Conservation (phyloP, 2,329 filamentous ascomycete species). For the Xylariaceae sp. region DNA sequence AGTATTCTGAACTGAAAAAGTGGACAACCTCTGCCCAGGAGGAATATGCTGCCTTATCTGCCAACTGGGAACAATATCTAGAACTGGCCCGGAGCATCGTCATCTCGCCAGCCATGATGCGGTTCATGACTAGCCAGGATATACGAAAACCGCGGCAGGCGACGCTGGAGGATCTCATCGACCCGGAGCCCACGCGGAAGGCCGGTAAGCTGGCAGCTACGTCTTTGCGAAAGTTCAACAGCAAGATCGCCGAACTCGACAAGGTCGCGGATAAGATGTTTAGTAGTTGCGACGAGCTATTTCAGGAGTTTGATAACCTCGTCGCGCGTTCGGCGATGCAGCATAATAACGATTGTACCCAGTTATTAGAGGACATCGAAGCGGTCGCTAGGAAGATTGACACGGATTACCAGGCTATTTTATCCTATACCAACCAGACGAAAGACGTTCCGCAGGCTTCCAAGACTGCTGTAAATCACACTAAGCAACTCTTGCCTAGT, state of each 20-base stretch:
- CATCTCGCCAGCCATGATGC: conserved; percentile 67
- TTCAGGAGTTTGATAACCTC: conserved; percentile 64
- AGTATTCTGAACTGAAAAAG: conserved; percentile 69
- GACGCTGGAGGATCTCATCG: conserved; percentile 75
- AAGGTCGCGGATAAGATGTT: conserved; percentile 63
- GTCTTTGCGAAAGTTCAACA: conserved; percentile 61
- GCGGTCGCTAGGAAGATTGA: conserved; percentile 84
- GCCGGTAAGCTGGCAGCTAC: conserved; percentile 68
- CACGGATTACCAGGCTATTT: conserved; percentile 79
- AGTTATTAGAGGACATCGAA: conserved; percentile 82
- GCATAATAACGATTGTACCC: conserved; percentile 64
- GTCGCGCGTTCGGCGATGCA: conserved; percentile 57
- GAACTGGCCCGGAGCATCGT: conserved; percentile 65
- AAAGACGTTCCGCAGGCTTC: conserved; percentile 63
- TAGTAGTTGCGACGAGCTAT: conserved; percentile 61
- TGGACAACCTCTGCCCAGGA: conserved; percentile 70
- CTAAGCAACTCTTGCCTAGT: conserved; percentile 62
- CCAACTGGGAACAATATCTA: conserved; percentile 70
- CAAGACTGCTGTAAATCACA: conserved; percentile 65
- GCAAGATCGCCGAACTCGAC: conserved; percentile 63
- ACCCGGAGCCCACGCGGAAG: conserved; percentile 70
- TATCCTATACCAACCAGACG: conserved; percentile 67
- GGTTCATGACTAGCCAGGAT: conserved; percentile 62
- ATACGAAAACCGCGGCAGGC: conserved; percentile 50
- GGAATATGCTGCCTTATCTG: conserved; percentile 67